Conservation (phyloP, 441 rosid genomes). For the Pelargonium cotyledonis region DNA sequence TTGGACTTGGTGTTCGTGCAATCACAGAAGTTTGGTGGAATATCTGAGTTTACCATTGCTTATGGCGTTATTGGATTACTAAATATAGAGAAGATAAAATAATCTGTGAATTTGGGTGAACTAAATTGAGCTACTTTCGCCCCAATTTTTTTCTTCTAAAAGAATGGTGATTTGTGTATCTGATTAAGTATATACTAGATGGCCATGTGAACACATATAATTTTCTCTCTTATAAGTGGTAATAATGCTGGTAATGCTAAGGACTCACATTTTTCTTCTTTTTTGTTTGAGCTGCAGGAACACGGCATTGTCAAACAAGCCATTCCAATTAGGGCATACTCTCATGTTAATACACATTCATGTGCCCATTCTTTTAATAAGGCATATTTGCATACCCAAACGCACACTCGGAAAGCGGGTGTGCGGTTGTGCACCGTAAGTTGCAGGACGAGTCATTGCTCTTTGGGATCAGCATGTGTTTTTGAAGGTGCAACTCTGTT, state of each 20-base stretch:
- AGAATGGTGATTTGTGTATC: no score
- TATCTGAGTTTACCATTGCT: no score
- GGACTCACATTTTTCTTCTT: conserved; percentile 11
- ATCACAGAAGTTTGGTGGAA: not conserved
- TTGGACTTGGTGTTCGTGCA: no score
- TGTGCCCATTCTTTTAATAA: conserved; percentile 26
- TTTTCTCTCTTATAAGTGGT: not conserved
- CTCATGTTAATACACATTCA: conserved; percentile 25
- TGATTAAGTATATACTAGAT: not conserved
- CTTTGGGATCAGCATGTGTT: conserved; percentile 29
- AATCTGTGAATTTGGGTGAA: no score
- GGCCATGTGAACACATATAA: not conserved
- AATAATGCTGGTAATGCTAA: conserved; percentile 5
- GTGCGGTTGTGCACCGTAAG: conserved; percentile 24
- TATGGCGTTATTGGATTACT: not conserved
- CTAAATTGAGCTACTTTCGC: no score
- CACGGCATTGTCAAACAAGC: conserved; percentile 39
- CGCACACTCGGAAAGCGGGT: conserved; percentile 15
- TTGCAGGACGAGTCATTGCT: conserved; percentile 26
- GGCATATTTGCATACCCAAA: conserved; percentile 19
- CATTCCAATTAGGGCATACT: conserved; percentile 24
- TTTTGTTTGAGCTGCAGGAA: conserved; percentile 36
- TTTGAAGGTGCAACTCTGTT: conserved; percentile 27
- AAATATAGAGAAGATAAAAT: no score
- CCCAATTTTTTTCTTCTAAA: not conserved